Evolutionary conservation across 2,329 filamentous ascomycete genomes (phyloP), one percentile per base, ranked within the genome.

Genomic region (Neofusicoccum ribis): DNA sequence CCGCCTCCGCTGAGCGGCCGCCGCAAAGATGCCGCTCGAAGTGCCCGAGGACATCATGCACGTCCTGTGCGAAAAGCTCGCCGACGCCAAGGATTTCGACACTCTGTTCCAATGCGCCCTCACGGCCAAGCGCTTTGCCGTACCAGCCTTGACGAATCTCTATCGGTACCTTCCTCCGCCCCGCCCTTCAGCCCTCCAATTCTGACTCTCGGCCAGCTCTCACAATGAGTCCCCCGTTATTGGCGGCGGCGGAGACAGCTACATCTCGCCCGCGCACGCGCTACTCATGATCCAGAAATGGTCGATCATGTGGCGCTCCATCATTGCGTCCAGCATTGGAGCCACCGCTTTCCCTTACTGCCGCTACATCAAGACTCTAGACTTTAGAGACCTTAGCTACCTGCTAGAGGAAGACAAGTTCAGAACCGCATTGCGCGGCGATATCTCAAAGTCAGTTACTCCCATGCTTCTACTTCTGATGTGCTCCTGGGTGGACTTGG

Each of bases 331-430:
- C 8, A 87, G 87, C 65, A 76, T 89, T 49, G 85, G 83, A 27
- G 77, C 80, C 68, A 91, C 89, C 0, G 78, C 86, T 17, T 89
- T 87, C 67, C 89, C 89, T 0, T 93, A 93, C 72, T 90, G 86
- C 70, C 81, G 85, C 43, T 91, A 90, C 75, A 85, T 92, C 64
- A 86, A 84, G 64, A 81, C 82, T 31, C 79, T 92, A 43, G 86
- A 89, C 68, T 81, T 92, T 9, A 81, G 86, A 62, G 86, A 89
- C 71, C 80, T 92, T 1, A 77, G 80, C 11, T 78, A 86, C 46
- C 79, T 90, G 23, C 79, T 92, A 2, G 81, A 85, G 9, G 85
- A 89, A 65, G 79, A 84, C 54, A 83, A 83, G 61, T 88, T 89
- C 61, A 83, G 81, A 56, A 83, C 85, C 66, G 83, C 44, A 2